Percentiles rank a stretch among this genome's conserved stretches.
Conservation (phyloP, 208 protist genomes). For the Trypanosoma brucei region DNA sequence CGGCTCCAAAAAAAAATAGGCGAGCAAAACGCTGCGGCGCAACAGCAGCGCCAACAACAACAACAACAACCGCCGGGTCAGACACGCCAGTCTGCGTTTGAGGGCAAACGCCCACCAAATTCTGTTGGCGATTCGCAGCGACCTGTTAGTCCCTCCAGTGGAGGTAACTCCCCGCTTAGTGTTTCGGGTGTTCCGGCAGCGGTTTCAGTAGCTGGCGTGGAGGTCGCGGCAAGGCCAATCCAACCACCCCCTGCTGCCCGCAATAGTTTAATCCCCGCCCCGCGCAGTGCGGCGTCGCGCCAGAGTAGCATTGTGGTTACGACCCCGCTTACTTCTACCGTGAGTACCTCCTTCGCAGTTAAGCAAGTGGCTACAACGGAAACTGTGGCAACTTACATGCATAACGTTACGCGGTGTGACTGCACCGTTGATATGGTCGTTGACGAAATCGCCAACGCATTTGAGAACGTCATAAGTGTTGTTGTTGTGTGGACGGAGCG, state of each 20-base stretch:
- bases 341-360: slow-evolving; percentile 6
- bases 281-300: slow-evolving; percentile 34
- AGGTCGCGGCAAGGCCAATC: slow-evolving; percentile 9
- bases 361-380: slow-evolving; percentile 28
- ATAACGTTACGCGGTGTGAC: slow-evolving; percentile 21
- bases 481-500: slow-evolving; percentile 55
- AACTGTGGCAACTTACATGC: slow-evolving; percentile 62
- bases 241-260: slow-evolving; percentile 27
- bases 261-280: slow-evolving; percentile 40
- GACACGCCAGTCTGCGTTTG: neutral
- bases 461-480: slow-evolving; percentile 38
- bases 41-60: slow-evolving; percentile 3
- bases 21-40: slow-evolving; percentile 5
- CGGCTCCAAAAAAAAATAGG: slow-evolving; percentile 29
- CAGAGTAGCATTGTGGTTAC: slow-evolving; percentile 10
- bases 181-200: neutral
- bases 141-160: slow-evolving; percentile 11
- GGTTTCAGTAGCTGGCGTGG: neutral
- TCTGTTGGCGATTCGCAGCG: neutral
- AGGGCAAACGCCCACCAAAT: neutral
- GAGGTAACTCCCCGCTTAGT: slow-evolving; percentile 6
- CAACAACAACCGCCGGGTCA: neutral
- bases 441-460: slow-evolving; percentile 34
- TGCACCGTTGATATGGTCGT: slow-evolving; percentile 27
- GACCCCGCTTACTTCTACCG: slow-evolving; percentile 23